Base-by-base conservation (phyloP, 164 flowering plant species). In the Dillenia suffruticosa region DNA sequence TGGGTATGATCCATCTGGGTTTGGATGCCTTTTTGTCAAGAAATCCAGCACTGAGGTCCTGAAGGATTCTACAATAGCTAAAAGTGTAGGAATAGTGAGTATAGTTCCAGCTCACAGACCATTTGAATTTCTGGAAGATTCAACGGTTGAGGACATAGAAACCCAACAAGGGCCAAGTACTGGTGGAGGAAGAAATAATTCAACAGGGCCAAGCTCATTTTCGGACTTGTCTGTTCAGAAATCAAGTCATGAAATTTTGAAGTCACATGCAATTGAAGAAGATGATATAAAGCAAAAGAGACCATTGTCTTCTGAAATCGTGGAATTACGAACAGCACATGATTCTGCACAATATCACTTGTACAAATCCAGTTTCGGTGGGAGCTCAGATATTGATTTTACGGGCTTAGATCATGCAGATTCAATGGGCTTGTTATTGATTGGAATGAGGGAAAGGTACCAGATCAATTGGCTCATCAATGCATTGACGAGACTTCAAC, bases 1-100 rank as follows among this genome's bases (percentile, higher is more conserved):
- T 59, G 98, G 97, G 5, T 92, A 87, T 53, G 82, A 90, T 72
- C 97, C 98, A 49, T 81, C 90, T 32, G 98, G 97, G 17, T 87
- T 93, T 62, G 96, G 85, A 19, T 93, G 98, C 72, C 77, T 93
- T 8, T 81, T 93, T 59, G 94, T 90, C 45, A 93, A 90, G 70
- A 93, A 80, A 81, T 82, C 98, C 4, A 68, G 73, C 51, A 68
- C 74, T 71, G 67, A 83, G 15, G 46, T 74, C 58, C 63, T 93
- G 46, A 89, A 87, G 59, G 61, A 61, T 47, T 77, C 87, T 4
- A 32, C 40, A 32, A 32, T 32, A 32, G 40, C 40, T n/a, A 62
- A 51, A n/a, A 66, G 79, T 63, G 71, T 76, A 10, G 88, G 96
- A 11, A 82, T 90, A 63, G 92, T 83, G 9, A 78, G 72, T 67